A percentile compares a stretch with the other conserved stretches of the same genome.
phyloP scores from a whole-genome alignment of 2,329 filamentous ascomycete genomes.

The Geosmithia morbida region DNA sequence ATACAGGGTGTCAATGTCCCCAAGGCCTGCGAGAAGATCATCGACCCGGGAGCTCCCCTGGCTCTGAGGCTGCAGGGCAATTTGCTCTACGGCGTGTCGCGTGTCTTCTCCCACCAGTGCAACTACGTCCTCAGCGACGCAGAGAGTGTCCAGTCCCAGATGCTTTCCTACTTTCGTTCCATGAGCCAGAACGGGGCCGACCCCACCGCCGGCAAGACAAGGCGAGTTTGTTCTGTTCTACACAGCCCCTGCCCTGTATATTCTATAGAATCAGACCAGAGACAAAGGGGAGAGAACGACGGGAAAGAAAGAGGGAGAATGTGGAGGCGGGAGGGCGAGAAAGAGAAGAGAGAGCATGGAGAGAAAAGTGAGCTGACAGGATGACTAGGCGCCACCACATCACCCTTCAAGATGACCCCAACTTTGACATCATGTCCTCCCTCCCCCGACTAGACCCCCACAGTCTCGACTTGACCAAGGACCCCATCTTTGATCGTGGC shows the following conservation, averaged over 20 bases:
- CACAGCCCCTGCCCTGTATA: slow-evolving; percentile 14
- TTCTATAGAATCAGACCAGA: slow-evolving; percentile 5
- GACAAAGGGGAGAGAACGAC: too few relatives aligned
- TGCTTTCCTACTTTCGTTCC: slow-evolving; percentile 51
- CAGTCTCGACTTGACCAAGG: slow-evolving; percentile 17
- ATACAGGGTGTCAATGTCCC: slow-evolving; percentile 79
- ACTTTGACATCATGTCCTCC: slow-evolving; percentile 35
- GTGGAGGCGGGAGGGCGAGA: too few relatives aligned
- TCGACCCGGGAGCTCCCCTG: slow-evolving; percentile 67
- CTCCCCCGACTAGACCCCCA: slow-evolving; percentile 20
- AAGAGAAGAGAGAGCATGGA: too few relatives aligned
- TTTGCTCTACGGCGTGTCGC: slow-evolving; percentile 71
- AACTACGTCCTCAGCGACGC: slow-evolving; percentile 72
- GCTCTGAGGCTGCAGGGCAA: slow-evolving; percentile 82
- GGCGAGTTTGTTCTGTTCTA: slow-evolving; percentile 33
- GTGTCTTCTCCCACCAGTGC: slow-evolving; percentile 79
- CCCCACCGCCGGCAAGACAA: slow-evolving; percentile 53
- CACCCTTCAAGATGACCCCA: slow-evolving; percentile 66
- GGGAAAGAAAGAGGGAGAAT: too few relatives aligned
- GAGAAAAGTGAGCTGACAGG: too few relatives aligned
- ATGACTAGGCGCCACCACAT: slow-evolving; percentile 59
- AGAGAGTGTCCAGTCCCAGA: slow-evolving; percentile 57
- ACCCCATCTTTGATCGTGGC: slow-evolving; percentile 8
- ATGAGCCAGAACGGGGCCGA: slow-evolving; percentile 46
- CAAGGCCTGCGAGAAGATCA: slow-evolving; percentile 80